Evolutionary conservation across 495 filamentous ascomycete genomes (phyloP).

Genomic region (Penicillium argentinense): DNA sequence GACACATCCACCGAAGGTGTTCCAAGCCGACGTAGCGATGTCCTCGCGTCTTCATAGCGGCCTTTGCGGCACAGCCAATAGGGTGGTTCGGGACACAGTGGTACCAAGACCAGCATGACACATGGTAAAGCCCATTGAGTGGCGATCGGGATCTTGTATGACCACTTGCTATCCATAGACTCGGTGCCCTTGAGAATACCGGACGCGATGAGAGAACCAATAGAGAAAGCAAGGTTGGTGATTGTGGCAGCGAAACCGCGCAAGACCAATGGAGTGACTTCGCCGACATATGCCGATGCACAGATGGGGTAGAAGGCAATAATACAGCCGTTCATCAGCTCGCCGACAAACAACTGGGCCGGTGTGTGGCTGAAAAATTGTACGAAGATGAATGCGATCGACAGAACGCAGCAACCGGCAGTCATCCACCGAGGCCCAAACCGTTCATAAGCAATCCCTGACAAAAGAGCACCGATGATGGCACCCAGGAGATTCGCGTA

Average conservation of each 20-base stretch:
- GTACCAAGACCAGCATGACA: conserved; percentile 35
- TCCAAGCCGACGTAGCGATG: conserved; percentile 37
- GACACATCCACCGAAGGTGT: conserved; percentile 15
- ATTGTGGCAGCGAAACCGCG: conserved; percentile 40
- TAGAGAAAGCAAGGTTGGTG: conserved; percentile 39
- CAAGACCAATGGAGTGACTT: conserved; percentile 40
- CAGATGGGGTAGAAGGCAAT: conserved; percentile 38
- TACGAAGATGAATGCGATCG: conserved; percentile 36
- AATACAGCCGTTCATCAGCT: conserved; percentile 35
- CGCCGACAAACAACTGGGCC: conserved; percentile 32
- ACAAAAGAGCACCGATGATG: conserved; percentile 56
- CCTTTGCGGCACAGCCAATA: conserved; percentile 49
- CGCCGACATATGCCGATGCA: conserved; percentile 36
- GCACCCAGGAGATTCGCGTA: conserved; percentile 71
- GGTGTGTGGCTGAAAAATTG: conserved; percentile 36
- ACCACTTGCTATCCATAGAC: conserved; percentile 25
- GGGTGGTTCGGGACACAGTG: conserved; percentile 50
- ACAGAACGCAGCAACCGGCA: conserved; percentile 29
- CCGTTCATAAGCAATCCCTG: conserved; percentile 28
- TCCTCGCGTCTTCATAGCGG: conserved; percentile 38
- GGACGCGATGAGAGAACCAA: conserved; percentile 40
- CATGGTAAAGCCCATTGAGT: conserved; percentile 36
- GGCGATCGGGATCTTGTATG: conserved; percentile 38
- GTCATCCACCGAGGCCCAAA: conserved; percentile 31
- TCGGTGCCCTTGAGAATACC: conserved; percentile 40